Base-by-base conservation (phyloP, 1,284 basidiomycete species). In the Rhizoctonia solani region DNA sequence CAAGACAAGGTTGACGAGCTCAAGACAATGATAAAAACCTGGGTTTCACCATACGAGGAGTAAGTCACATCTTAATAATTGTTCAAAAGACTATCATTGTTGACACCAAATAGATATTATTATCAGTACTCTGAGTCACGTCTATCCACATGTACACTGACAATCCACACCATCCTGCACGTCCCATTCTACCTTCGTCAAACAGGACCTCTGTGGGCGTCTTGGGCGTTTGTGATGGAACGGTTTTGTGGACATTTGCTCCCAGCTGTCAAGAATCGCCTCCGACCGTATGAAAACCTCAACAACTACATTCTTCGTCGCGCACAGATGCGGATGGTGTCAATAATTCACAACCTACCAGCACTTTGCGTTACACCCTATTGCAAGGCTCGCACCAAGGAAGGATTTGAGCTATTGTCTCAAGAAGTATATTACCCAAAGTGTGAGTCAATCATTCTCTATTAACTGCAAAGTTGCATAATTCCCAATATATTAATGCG, bases 181-280 rank as follows among this genome's bases (percentile, higher is more conserved):
- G n/a, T n/a, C n/a, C n/a, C n/a, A n/a, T n/a, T n/a, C n/a, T n/a
- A n/a, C n/a, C n/a, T n/a, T n/a, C n/a, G n/a, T n/a, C n/a, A n/a
- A n/a, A n/a, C n/a, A n/a, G n/a, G 49, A 66, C 54, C 39, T 25
- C 37, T 32, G 3, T 55, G 54, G 54, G 25, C 19, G 11, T 55
- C 54, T 3, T 55, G 54, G 54, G 37, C 54, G 1, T 55, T 55
- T 19, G 37, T 55, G 1, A 55, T 55, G 54, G 54, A 42, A 9
- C 54, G 23, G 13, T 27, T 55, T 13, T 55, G 54, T 37, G 39
- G 54, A 0, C 16, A 55, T 29, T n/a, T 55, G 11, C 23, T 55
- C 8, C 54, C 54, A 19, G 54, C 54, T 25, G 25, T 55, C 30
- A 55, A 55, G 25, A 55, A 55, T 42, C 34, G 37, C 2, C 32